A percentile compares a stretch with the other conserved stretches of the same genome.
Conservation (phyloP, 2,329 filamentous ascomycete species). For the Waltergamsia citrina region DNA sequence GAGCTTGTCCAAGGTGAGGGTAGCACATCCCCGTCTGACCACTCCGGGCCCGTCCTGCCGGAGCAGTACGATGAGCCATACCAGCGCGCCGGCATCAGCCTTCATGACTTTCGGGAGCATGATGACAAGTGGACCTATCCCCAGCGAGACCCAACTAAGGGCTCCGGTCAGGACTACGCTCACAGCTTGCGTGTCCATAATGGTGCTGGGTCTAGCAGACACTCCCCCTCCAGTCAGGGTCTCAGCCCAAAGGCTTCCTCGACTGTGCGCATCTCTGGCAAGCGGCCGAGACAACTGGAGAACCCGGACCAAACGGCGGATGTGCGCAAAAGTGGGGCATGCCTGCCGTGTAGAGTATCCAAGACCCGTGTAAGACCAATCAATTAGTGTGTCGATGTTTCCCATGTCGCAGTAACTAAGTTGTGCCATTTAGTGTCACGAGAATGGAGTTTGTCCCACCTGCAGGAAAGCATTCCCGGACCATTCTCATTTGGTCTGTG, state of each 20-base stretch:
- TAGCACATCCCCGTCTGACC: constrained; percentile 29
- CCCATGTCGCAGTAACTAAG: constrained; percentile 14
- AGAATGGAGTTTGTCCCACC: constrained; percentile 30
- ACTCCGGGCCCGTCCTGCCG: constrained; percentile 23
- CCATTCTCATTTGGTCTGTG: constrained; percentile 29
- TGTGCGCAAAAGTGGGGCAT: constrained; percentile 38
- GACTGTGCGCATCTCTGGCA: constrained; percentile 16
- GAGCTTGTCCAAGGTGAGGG: constrained; percentile 23
- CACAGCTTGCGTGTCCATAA: constrained; percentile 20
- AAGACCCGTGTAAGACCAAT: constrained; percentile 34
- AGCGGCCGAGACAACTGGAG: constrained; percentile 24
- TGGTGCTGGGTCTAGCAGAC: constrained; percentile 6
- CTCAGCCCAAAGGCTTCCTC: neutral
- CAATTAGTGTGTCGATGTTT: neutral
- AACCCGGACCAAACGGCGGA: constrained; percentile 35
- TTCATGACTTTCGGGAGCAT: constrained; percentile 23
- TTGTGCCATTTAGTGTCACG: constrained; percentile 21
- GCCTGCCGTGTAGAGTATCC: constrained; percentile 35
- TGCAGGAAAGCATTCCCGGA: constrained; percentile 30
- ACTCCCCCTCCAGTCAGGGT: neutral
- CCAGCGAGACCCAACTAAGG: constrained; percentile 21
- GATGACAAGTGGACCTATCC: constrained; percentile 31
- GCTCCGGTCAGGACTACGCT: constrained; percentile 13
- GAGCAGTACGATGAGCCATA: constrained; percentile 19
- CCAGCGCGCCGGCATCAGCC: constrained; percentile 17